Evolutionary conservation across 352 stramenopile genomes (phyloP).

Genomic region (Peronospora destructor): DNA sequence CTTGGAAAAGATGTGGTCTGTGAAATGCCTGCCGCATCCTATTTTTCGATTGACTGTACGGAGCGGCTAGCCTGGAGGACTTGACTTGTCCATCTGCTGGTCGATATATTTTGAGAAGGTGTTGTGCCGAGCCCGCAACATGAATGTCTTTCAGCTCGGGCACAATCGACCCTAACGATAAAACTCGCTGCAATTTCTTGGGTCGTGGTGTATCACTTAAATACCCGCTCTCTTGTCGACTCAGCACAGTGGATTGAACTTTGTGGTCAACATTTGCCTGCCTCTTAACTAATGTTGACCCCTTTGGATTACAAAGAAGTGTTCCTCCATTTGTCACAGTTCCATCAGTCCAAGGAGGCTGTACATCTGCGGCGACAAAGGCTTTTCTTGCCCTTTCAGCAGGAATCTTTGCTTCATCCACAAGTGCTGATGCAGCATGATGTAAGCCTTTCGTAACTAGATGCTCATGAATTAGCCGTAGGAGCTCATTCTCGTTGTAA

Average conservation of each 20-base stretch:
- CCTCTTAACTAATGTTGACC: slow-evolving; percentile 5
- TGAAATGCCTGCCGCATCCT: slow-evolving; percentile 26
- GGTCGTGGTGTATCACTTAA: slow-evolving; percentile 23
- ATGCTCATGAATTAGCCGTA: slow-evolving; percentile 79
- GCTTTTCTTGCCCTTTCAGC: slow-evolving; percentile 10
- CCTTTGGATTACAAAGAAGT: slow-evolving; percentile 7
- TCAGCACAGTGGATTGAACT: slow-evolving; percentile 9
- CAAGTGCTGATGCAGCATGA: slow-evolving; percentile 42
- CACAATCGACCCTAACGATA: slow-evolving; percentile 28
- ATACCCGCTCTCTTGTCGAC: slow-evolving; percentile 26
- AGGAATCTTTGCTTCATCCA: slow-evolving; percentile 42
- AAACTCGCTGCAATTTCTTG: slow-evolving; percentile 30
- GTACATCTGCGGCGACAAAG: slow-evolving; percentile 5
- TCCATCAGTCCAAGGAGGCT: slow-evolving; percentile 12
- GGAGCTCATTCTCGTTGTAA: slow-evolving; percentile 76
- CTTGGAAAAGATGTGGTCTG: slow-evolving; percentile 33
- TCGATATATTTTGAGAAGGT: slow-evolving; percentile 12
- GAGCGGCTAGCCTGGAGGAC: slow-evolving; percentile 4
- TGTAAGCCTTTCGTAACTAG: slow-evolving; percentile 68
- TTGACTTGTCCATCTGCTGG: slow-evolving; percentile 10
- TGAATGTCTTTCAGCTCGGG: slow-evolving; percentile 21
- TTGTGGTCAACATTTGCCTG: slow-evolving; percentile 8
- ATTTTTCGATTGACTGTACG: slow-evolving; percentile 29
- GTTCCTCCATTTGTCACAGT: slow-evolving; percentile 1
- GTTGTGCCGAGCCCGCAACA: slow-evolving; percentile 9